Conservation (phyloP, 2,329 filamentous ascomycete species). For the Fusarium sp. region DNA sequence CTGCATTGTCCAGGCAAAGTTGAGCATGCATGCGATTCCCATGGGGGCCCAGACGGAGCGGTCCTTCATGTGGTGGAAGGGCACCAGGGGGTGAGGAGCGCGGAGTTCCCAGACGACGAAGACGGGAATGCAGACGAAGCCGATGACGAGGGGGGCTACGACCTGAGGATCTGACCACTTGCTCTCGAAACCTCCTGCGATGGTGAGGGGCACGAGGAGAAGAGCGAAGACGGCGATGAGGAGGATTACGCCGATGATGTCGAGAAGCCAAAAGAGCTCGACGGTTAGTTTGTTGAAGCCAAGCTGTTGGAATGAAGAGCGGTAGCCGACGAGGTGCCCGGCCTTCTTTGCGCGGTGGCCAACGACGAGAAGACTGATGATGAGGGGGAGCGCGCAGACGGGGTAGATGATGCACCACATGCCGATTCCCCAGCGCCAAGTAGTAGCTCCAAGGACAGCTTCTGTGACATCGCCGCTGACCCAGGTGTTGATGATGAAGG, state of each 20-base stretch:
- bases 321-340: conserved; percentile 55
- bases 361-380: conserved; percentile 61
- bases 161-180: conserved; percentile 52
- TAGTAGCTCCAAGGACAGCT: conserved; percentile 58
- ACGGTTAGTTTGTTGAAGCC: conserved; percentile 47
- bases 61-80: conserved; percentile 69
- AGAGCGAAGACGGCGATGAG: conserved; percentile 58
- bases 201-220: conserved; percentile 56
- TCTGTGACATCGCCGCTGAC: conserved; percentile 65
- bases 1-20: conserved; percentile 70
- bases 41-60: conserved; percentile 71
- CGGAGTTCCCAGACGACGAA: conserved; percentile 61
- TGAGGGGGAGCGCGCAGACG: conserved; percentile 64
- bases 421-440: conserved; percentile 71
- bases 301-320: conserved; percentile 45
- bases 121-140: conserved; percentile 58
- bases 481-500: conserved; percentile 73
- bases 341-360: conserved; percentile 60
- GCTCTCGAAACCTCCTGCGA: conserved; percentile 54
- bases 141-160: conserved; percentile 57
- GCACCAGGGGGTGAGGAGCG: conserved; percentile 64
- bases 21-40: conserved; percentile 65
- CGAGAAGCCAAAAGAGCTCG: conserved; percentile 58
- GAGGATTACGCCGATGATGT: conserved; percentile 56
- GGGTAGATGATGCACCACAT: conserved; percentile 74